A percentile compares a stretch with the other conserved stretches of the same genome.
These are phyloP conservation scores for Phytomonas sp. DNA, from an alignment of 208 protist genomes.

Conservation along the genomic window DNA sequence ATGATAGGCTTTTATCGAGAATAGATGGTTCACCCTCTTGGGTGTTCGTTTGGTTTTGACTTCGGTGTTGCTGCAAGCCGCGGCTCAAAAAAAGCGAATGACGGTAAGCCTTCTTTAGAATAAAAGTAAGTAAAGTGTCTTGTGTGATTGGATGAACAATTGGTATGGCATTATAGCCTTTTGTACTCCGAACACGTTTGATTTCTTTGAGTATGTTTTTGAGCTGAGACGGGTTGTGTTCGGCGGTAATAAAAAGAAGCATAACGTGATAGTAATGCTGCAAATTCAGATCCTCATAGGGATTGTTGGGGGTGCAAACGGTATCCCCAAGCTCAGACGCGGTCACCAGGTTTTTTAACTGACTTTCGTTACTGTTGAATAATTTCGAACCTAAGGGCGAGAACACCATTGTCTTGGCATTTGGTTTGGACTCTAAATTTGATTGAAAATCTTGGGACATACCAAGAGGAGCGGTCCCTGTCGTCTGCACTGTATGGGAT, in stretches of 20 bases:
- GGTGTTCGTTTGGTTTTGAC: not conserved
- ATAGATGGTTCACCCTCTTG: not conserved
- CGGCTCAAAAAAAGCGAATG: not conserved
- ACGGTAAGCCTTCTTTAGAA: slow-evolving; percentile 16
- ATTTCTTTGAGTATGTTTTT: not conserved
- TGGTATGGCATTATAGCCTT: not conserved
- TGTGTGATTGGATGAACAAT: slow-evolving; percentile 14
- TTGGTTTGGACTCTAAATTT: not conserved
- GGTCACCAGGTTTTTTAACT: not conserved
- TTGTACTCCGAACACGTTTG: not conserved
- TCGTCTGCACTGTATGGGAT: not conserved
- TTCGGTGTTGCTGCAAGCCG: not conserved
- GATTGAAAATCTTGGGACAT: not conserved
- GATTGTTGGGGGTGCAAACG: not conserved
- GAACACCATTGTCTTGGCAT: not conserved
- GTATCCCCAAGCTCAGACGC: not conserved
- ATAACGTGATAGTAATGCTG: slow-evolving; percentile 15
- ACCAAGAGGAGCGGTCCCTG: not conserved
- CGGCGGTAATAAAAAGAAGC: slow-evolving; percentile 36
- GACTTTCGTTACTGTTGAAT: not conserved
- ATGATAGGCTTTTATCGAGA: not conserved
- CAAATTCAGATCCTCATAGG: not conserved
- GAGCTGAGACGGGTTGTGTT: slow-evolving; percentile 31
- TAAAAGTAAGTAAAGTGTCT: slow-evolving; percentile 38
- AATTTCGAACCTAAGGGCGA: not conserved